Conservation (phyloP, 305 asterid genomes). For the Euphrasia arctica region DNA sequence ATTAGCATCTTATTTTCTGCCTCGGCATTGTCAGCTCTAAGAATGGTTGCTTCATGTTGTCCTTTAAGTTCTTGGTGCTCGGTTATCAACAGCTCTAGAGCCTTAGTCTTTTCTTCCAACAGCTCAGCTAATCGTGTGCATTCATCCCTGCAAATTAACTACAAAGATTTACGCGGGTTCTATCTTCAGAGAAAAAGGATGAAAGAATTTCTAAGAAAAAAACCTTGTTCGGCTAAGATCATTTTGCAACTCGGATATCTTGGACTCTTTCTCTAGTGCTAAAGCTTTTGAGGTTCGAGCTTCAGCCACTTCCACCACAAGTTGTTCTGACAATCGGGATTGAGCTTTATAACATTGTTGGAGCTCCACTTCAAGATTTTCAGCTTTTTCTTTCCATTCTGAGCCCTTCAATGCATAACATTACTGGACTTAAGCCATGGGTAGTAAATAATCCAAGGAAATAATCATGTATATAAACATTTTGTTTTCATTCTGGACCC, state of each 20-base stretch:
- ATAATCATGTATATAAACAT: slow-evolving; percentile 9
- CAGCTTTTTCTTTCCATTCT: slow-evolving; percentile 96
- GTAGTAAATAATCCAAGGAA: slow-evolving; percentile 1
- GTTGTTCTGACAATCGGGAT: slow-evolving; percentile 88
- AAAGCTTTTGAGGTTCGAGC: slow-evolving; percentile 66
- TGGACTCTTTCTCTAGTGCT: slow-evolving; percentile 68
- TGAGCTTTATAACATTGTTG: slow-evolving; percentile 97
- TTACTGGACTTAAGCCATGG: slow-evolving; percentile 5
- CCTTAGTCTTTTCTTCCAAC: slow-evolving; percentile 79
- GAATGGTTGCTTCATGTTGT: slow-evolving; percentile 56
- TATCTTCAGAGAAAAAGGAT: slow-evolving; percentile 8
- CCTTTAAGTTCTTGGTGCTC: slow-evolving; percentile 74
- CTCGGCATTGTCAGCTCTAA: slow-evolving; percentile 62
- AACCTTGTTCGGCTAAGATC: slow-evolving; percentile 78
- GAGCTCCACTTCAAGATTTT: slow-evolving; percentile 81
- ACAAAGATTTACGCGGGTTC: slow-evolving; percentile 4
- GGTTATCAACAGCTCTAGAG: slow-evolving; percentile 68
- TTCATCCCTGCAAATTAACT: slow-evolving; percentile 61
- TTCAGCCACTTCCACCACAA: slow-evolving; percentile 95
- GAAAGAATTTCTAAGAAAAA: neutral
- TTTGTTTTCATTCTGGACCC: slow-evolving; percentile 2
- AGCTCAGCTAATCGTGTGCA: slow-evolving; percentile 53
- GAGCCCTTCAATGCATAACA: slow-evolving; percentile 58
- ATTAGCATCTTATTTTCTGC: slow-evolving; percentile 79
- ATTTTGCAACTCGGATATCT: slow-evolving; percentile 55